phyloP scores from a whole-genome alignment of 2,329 filamentous ascomycete genomes.

The Pochonia chlamydosporia region DNA sequence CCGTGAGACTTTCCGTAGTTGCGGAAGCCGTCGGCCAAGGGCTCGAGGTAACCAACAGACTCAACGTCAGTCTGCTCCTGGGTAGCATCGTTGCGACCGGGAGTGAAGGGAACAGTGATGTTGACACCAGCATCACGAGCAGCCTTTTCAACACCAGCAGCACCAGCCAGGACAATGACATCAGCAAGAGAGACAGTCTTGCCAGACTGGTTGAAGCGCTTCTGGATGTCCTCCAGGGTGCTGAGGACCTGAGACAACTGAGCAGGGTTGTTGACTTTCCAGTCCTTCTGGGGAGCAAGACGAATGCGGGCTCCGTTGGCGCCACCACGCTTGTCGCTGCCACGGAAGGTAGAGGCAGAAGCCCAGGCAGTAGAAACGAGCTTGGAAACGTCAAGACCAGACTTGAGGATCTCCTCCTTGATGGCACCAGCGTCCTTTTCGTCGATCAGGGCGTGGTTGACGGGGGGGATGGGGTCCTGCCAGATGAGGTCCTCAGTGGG shows the following conservation, averaged over 20 bases:
- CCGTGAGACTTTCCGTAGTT: conserved; percentile 63
- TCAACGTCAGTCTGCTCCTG: conserved; percentile 65
- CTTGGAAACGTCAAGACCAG: conserved; percentile 54
- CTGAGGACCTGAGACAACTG: conserved; percentile 57
- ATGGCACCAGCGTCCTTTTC: conserved; percentile 57
- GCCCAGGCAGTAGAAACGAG: conserved; percentile 64
- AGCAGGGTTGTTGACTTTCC: conserved; percentile 68
- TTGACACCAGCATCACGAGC: conserved; percentile 40
- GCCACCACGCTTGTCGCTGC: conserved; percentile 74
- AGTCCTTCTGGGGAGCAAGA: conserved; percentile 64
- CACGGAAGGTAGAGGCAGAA: conserved; percentile 66
- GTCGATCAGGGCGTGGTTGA: conserved; percentile 52
- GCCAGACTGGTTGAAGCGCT: conserved; percentile 57
- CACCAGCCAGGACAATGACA: conserved; percentile 69
- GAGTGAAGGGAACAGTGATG: conserved; percentile 62
- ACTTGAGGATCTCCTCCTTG: conserved; percentile 62
- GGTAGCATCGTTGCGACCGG: conserved; percentile 66
- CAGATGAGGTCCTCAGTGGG: conserved; percentile 64
- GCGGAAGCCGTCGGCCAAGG: conserved; percentile 69
- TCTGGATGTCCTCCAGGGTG: conserved; percentile 59
- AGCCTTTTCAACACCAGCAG: conserved; percentile 67
- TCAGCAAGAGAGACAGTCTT: conserved; percentile 77
- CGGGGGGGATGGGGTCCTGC: conserved; percentile 66
- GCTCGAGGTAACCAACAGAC: conserved; percentile 62
- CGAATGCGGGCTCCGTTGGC: conserved; percentile 76